Base-by-base conservation (phyloP, 2,329 filamentous ascomycete species). In the Periglandula ipomoeae region DNA sequence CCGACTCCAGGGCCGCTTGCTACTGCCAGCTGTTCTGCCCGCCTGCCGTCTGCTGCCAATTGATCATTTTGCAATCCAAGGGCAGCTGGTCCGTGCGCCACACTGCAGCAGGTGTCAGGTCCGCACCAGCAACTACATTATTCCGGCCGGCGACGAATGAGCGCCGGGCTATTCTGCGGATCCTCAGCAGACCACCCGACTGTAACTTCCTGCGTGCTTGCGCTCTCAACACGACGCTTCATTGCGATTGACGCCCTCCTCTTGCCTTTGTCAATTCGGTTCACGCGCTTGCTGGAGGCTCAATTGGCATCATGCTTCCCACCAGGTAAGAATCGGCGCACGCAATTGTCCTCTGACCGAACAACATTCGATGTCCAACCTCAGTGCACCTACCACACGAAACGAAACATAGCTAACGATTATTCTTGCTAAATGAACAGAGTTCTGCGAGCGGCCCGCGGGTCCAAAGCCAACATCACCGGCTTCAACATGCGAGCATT, bases 401-500 rank as follows among this genome's bases (percentile, higher is more conserved):
- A 13, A 20, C 5, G n/a, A 19, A 41, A 26, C 20, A 43, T 20
- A 20, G 20, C 48, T 50, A 43, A 50, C 44, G 4, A 8, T 30
- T 9, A 10, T 11, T 42, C 8, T 38, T 4, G 22, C 52, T 46
- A 49, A 5, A 13, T 17, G 30, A 52, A 51, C 55, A 71, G 68
- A 62, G 59, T 66, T 67, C 70, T 79, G 67, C 70, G 76, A 62
- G 72, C 73, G 62, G 71, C 74, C 62, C 66, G 72, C 62, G 69
- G 70, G 63, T 67, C 69, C 59, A 77, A 78, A 73, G 76, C 80
- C 64, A 89, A 88, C 77, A 81, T 94, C 70, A 96, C 91, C 61
- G 91, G 91, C 71, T 97, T 97, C 78, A 85, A 93, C 73, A 78
- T 89, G 62, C 81, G 81, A 66, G 85, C 87, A 69, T 84, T 90